phyloP scores from a whole-genome alignment of 768 basidiomycete species.

The Lactarius deliciosus region DNA sequence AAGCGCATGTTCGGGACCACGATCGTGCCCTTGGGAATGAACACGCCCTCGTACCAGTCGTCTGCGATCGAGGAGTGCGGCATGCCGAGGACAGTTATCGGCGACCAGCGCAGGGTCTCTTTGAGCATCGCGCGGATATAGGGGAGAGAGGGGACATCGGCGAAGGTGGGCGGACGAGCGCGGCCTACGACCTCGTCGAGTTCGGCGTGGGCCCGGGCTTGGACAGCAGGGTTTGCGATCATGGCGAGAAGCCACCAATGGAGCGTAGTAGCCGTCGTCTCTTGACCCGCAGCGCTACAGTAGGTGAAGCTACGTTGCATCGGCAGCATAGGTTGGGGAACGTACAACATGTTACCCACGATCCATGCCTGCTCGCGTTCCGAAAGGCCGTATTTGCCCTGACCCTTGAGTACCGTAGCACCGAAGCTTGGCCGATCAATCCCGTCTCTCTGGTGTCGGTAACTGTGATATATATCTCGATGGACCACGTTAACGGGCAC shows the following conservation, averaged over 20 bases:
- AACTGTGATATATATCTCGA: neutral
- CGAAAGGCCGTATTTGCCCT: constrained; percentile 9
- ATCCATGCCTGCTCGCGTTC: constrained; percentile 25
- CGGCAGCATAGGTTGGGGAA: neutral
- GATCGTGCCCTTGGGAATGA: neutral
- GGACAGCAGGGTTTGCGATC: constrained; percentile 40
- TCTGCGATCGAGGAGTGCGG: constrained; percentile 1
- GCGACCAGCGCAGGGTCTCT: constrained; percentile 36
- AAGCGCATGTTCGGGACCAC: neutral
- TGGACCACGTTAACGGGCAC: neutral
- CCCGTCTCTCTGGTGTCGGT: neutral
- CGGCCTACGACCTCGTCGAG: constrained; percentile 41
- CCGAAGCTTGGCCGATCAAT: constrained; percentile 15
- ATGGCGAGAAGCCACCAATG: constrained; percentile 43
- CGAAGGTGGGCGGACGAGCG: constrained; percentile 40
- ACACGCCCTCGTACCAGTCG: constrained; percentile 1
- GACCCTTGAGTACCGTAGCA: constrained; percentile 9
- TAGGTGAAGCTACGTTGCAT: neutral
- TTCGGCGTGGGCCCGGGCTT: constrained; percentile 42
- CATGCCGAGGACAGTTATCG: constrained; percentile 31
- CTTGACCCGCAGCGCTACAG: neutral
- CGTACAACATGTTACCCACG: constrained; percentile 25
- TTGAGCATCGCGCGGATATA: constrained; percentile 40
- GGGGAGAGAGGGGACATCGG: constrained; percentile 36
- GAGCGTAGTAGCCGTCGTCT: constrained; percentile 30